Evolutionary conservation across 179 eudicot genomes (phyloP).

Genomic region (Spinacia oleracea): DNA sequence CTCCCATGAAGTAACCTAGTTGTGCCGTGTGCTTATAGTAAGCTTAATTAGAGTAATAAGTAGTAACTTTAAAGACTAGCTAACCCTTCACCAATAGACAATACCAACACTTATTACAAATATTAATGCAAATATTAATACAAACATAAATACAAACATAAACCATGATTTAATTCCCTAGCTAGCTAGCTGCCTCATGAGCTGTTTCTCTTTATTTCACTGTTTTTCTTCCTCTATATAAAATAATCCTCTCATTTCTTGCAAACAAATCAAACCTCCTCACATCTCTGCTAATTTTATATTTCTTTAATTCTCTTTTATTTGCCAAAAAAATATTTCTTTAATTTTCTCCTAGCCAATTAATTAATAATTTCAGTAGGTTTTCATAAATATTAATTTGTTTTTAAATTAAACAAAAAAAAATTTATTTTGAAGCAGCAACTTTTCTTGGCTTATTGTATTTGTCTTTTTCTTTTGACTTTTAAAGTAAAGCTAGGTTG

Average conservation of each 20-base stretch:
- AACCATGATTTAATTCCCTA: not conserved
- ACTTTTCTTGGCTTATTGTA: constrained; percentile 1
- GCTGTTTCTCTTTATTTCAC: not conserved
- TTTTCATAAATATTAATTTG: too few relatives aligned
- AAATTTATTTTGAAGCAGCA: not conserved
- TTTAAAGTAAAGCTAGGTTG: constrained; percentile 4
- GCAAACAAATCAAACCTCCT: not conserved
- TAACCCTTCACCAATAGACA: constrained; percentile 5
- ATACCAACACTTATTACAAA: not conserved
- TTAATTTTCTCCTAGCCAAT: too few relatives aligned
- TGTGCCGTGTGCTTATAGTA: not conserved
- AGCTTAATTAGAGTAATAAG: too few relatives aligned
- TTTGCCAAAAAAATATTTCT: too few relatives aligned
- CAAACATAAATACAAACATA: not conserved
- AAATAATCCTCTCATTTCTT: not conserved
- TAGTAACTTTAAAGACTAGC: not conserved
- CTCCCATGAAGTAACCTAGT: not conserved
- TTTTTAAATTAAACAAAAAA: too few relatives aligned
- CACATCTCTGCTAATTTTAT: not conserved
- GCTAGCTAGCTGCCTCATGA: not conserved
- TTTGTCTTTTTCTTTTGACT: constrained; percentile 12
- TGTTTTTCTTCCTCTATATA: not conserved
- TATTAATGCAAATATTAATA: too few relatives aligned
- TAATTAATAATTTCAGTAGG: too few relatives aligned
- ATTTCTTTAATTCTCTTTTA: too few relatives aligned